Evolutionary conservation across 2,329 filamentous ascomycete genomes (phyloP).

Genomic region (Davidsoniella eucalypti): DNA sequence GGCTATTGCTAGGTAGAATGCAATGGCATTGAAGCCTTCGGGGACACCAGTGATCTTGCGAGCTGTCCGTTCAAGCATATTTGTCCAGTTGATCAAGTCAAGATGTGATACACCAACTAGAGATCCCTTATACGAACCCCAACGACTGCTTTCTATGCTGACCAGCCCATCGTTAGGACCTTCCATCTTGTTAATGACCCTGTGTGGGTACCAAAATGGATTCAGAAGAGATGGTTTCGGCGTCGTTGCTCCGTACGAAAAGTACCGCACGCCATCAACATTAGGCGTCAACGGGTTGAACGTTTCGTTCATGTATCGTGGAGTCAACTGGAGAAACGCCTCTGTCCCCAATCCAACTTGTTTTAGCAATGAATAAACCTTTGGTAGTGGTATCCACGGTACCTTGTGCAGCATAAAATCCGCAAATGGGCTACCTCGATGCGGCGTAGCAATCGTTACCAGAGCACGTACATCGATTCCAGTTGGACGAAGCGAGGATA

Average conservation of each 20-base stretch:
- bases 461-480: constrained; percentile 32
- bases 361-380: constrained; percentile 34
- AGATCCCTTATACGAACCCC: constrained; percentile 49
- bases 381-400: constrained; percentile 30
- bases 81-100: constrained; percentile 53
- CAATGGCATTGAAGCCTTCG: constrained; percentile 48
- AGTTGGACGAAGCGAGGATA: constrained; percentile 34
- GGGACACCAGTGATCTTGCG: constrained; percentile 35
- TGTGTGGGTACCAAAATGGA: constrained; percentile 38
- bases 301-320: constrained; percentile 36
- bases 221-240: constrained; percentile 43
- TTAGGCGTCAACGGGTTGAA: constrained; percentile 45
- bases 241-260: constrained; percentile 42
- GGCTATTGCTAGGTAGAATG: constrained; percentile 48
- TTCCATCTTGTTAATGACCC: constrained; percentile 32
- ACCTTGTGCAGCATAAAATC: constrained; percentile 36
- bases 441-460: constrained; percentile 38
- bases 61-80: constrained; percentile 37
- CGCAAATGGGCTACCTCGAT: constrained; percentile 38
- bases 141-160: constrained; percentile 44
- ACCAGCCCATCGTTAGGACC: constrained; percentile 52
- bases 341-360: constrained; percentile 37
- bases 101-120: constrained; percentile 44
- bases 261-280: constrained; percentile 36
- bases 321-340: constrained; percentile 45